Evolutionary conservation across 805 yeast species (phyloP).

Genomic region (Candida taoyuanica): DNA sequence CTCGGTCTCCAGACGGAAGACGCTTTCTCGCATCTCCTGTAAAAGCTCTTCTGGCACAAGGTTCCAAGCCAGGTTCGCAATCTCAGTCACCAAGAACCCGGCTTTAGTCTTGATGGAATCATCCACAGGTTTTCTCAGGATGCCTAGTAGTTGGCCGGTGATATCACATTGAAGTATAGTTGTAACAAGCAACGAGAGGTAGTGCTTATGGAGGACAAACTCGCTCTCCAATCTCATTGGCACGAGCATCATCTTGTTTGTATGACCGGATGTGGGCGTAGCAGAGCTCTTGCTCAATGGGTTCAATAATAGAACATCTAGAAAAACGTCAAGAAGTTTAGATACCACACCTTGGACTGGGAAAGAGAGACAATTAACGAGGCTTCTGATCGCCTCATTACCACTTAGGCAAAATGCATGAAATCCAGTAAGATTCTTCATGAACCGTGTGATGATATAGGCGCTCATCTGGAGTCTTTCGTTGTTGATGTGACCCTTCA

Average conservation of each 20-base stretch:
- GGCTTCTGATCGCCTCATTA: constrained; percentile 49
- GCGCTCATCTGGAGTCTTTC: constrained; percentile 59
- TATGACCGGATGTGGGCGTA: constrained; percentile 2
- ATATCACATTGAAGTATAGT: constrained; percentile 55
- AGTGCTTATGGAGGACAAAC: constrained; percentile 51
- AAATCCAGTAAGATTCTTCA: constrained; percentile 77
- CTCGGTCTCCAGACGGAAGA: neutral
- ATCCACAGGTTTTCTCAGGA: constrained; percentile 41
- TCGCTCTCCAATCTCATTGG: constrained; percentile 38
- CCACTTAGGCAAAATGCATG: constrained; percentile 55
- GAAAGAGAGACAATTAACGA: constrained; percentile 57
- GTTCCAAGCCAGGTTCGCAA: constrained; percentile 48
- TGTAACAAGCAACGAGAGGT: constrained; percentile 54
- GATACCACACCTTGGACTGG: constrained; percentile 55
- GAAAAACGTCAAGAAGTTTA: constrained; percentile 63
- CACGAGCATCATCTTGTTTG: constrained; percentile 18
- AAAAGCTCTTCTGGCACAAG: constrained; percentile 48
- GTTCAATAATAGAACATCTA: constrained; percentile 60
- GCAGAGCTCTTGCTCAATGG: constrained; percentile 40
- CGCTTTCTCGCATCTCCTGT: constrained; percentile 4
- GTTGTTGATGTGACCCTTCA: constrained; percentile 40
- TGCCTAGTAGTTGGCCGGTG: constrained; percentile 39
- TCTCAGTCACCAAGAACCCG: constrained; percentile 57
- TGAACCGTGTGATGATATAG: constrained; percentile 49
- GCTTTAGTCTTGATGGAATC: constrained; percentile 52